phyloP scores from a whole-genome alignment of 768 basidiomycete species.

The Tephrocybe sp. region DNA sequence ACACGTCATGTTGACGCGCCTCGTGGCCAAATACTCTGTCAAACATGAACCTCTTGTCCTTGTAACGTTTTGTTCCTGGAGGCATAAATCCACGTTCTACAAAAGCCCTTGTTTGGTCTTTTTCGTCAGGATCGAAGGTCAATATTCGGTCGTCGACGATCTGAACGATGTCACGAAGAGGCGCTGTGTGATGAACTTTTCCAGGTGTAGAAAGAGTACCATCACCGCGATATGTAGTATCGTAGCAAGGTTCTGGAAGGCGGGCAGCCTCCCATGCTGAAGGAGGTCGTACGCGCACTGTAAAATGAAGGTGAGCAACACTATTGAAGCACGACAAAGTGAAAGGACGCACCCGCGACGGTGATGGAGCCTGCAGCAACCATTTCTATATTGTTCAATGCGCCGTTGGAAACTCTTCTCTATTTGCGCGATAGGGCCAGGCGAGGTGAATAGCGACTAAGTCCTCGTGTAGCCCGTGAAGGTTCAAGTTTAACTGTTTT shows the following conservation, averaged over 20 bases:
- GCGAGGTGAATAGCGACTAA: too few relatives aligned
- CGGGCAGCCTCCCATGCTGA: constrained; percentile 83
- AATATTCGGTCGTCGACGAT: constrained; percentile 93
- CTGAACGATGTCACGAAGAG: constrained; percentile 77
- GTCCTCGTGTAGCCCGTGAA: too few relatives aligned
- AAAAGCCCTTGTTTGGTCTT: constrained; percentile 77
- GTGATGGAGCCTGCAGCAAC: constrained; percentile 86
- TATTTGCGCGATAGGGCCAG: too few relatives aligned
- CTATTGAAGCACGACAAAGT: constrained; percentile 14
- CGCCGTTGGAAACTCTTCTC: constrained; percentile 3
- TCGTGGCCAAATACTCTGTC: constrained; percentile 88
- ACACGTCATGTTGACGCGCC: constrained; percentile 84
- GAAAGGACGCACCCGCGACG: constrained; percentile 65
- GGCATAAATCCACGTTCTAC: constrained; percentile 83
- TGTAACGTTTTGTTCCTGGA: constrained; percentile 90
- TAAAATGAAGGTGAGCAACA: constrained; percentile 4
- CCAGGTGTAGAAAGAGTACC: constrained; percentile 77
- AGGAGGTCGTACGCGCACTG: constrained; percentile 91
- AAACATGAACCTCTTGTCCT: constrained; percentile 97
- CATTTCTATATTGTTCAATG: constrained; percentile 41
- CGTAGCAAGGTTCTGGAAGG: constrained; percentile 74
- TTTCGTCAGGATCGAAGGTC: constrained; percentile 95
- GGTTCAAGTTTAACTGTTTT: constrained; percentile 1
- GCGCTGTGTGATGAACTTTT: constrained; percentile 52
- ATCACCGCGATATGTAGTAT: constrained; percentile 76